A percentile compares a stretch with the other conserved stretches of the same genome.
Conservation (phyloP, 2,329 filamentous ascomycete genomes). For the Calonectria pteridis region DNA sequence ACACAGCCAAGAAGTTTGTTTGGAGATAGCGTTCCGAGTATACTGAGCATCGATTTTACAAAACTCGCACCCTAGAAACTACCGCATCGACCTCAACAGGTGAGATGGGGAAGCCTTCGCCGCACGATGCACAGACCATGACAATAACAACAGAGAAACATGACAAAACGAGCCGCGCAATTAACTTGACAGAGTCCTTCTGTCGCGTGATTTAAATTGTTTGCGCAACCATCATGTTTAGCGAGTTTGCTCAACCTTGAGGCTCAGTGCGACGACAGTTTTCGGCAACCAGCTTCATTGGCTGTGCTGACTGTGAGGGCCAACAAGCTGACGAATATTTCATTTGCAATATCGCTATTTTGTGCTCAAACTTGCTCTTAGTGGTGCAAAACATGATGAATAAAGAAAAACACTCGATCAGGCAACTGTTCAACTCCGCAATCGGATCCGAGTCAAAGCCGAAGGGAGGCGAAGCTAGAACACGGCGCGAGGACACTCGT, state of each 20-base stretch:
- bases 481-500: not conserved
- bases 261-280: not conserved
- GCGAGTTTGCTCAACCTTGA: not conserved
- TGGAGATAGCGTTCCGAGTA: not conserved
- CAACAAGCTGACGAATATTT: not conserved
- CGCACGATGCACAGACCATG: not conserved
- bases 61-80: not conserved
- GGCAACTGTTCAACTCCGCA: not conserved
- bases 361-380: not conserved
- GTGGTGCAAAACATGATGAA: not conserved
- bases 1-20: not conserved
- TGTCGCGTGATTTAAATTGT: not conserved
- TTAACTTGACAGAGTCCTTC: not conserved
- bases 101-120: not conserved
- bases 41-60: not conserved
- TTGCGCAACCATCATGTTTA: not conserved
- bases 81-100: not conserved
- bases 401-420: not conserved
- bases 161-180: not conserved
- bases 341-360: not conserved
- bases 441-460: not conserved
- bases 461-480: not conserved
- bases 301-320: no score
- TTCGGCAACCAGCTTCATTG: no score
- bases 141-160: not conserved